A percentile compares a stretch with the other conserved stretches of the same genome.
phyloP scores from a whole-genome alignment of 768 basidiomycete genomes.

The Russula sp. region DNA sequence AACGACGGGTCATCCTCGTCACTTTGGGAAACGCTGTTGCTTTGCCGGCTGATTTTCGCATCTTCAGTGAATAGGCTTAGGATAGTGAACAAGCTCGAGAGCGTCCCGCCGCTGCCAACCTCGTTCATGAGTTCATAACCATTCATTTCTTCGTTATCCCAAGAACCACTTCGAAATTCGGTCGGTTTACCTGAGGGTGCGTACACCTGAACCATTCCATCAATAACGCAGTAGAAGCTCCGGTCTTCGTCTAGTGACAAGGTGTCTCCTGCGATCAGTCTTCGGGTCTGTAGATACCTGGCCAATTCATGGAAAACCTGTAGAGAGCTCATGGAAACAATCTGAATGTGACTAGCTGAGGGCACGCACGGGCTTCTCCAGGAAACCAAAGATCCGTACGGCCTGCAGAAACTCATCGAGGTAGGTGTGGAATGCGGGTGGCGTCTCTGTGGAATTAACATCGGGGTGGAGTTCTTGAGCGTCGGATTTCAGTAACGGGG shows the following conservation, averaged over 20 bases:
- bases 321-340: background rate
- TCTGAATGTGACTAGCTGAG: background rate
- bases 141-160: conserved; percentile 86
- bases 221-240: conserved; percentile 96
- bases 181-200: conserved; percentile 56
- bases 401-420: conserved; percentile 96
- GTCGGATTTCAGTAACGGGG: conserved; percentile 74
- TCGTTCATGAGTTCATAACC: conserved; percentile 96
- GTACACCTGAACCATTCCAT: conserved; percentile 94
- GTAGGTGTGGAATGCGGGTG: conserved; percentile 87
- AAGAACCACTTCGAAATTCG: conserved; percentile 45
- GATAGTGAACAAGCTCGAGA: conserved; percentile 95
- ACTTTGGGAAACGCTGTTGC: conserved; percentile 29
- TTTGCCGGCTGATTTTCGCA: conserved; percentile 88
- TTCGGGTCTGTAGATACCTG: conserved; percentile 87
- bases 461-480: conserved; percentile 88
- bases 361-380: conserved; percentile 83
- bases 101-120: conserved; percentile 90
- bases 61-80: conserved; percentile 94
- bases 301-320: conserved; percentile 97
- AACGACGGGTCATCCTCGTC: conserved; percentile 20
- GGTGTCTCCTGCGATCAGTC: conserved; percentile 94
- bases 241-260: conserved; percentile 86
- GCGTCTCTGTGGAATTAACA: conserved; percentile 67
- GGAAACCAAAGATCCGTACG: conserved; percentile 93